Evolutionary conservation across 257 asterid genomes (phyloP).

Genomic region (Capsicum chinense): DNA sequence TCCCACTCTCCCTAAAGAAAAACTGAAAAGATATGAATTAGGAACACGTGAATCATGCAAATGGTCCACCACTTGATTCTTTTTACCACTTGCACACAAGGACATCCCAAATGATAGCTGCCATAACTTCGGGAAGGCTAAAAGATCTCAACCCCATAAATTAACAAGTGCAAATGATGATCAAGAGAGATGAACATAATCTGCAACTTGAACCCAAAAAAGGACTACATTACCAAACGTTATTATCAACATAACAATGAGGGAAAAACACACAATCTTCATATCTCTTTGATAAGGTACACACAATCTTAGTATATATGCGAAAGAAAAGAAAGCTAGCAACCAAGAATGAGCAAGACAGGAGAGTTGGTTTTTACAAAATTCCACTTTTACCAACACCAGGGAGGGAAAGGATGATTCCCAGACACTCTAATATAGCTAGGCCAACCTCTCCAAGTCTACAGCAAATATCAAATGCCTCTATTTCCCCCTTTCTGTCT

Average conservation of each 20-base stretch:
- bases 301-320: conserved; percentile 25
- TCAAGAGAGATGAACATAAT: conserved; percentile 14
- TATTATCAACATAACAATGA: conserved; percentile 21
- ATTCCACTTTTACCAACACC: conserved; percentile 52
- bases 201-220: conserved; percentile 19
- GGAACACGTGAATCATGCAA: neutral
- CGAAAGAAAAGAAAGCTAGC: neutral
- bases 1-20: no score
- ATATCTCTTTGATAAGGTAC: conserved; percentile 22
- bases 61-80: neutral
- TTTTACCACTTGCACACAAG: conserved; percentile 3
- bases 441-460: conserved; percentile 53
- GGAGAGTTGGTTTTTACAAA: conserved; percentile 58
- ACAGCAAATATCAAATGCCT: conserved; percentile 39
- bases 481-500: neutral
- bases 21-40: no score
- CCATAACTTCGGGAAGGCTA: neutral
- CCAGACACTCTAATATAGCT: conserved; percentile 67
- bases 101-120: neutral
- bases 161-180: neutral
- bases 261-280: conserved; percentile 13
- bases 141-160: neutral
- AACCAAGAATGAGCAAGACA: neutral
- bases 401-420: conserved; percentile 47
- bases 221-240: neutral